Percentiles rank a stretch among this genome's conserved stretches.
These are phyloP conservation scores for Poterioochromonas sp. DNA, from an alignment of 352 stramenopile species.

Conservation along the genomic window DNA sequence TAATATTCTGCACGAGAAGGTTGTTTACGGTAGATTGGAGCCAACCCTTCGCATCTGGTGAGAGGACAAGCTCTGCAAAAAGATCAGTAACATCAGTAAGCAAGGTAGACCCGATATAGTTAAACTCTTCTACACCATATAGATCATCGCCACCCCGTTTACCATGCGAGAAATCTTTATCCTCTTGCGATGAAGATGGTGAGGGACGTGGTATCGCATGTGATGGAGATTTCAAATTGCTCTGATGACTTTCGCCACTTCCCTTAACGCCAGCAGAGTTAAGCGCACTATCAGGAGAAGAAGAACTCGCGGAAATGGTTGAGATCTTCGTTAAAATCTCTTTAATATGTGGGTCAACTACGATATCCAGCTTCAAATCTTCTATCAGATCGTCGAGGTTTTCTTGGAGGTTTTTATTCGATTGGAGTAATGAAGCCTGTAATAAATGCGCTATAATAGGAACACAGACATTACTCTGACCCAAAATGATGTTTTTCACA, in stretches of 20 bases:
- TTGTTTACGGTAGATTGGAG: not conserved
- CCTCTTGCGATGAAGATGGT: no score
- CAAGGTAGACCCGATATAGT: not conserved
- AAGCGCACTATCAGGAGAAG: no score
- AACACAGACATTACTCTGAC: not conserved
- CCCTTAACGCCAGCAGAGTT: no score
- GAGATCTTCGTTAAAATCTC: not conserved
- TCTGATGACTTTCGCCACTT: no score
- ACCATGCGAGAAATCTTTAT: no score
- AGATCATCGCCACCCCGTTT: not conserved
- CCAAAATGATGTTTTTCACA: constrained; percentile 17
- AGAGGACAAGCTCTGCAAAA: not conserved
- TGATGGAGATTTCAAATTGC: no score
- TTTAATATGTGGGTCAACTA: constrained; percentile 3
- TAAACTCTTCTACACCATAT: not conserved
- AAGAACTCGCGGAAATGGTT: no score
- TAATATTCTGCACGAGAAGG: not conserved
- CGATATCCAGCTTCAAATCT: not conserved
- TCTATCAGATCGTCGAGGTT: not conserved
- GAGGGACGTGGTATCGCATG: no score
- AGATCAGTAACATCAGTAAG: not conserved
- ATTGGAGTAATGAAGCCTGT: not conserved
- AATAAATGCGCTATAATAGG: constrained; percentile 9
- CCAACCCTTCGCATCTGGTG: not conserved
- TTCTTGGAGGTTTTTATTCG: not conserved